Percentiles rank a stretch among this genome's conserved stretches.
phyloP scores from a whole-genome alignment of 2,329 filamentous ascomycete species.

The Magnaporthiopsis incrustans region DNA sequence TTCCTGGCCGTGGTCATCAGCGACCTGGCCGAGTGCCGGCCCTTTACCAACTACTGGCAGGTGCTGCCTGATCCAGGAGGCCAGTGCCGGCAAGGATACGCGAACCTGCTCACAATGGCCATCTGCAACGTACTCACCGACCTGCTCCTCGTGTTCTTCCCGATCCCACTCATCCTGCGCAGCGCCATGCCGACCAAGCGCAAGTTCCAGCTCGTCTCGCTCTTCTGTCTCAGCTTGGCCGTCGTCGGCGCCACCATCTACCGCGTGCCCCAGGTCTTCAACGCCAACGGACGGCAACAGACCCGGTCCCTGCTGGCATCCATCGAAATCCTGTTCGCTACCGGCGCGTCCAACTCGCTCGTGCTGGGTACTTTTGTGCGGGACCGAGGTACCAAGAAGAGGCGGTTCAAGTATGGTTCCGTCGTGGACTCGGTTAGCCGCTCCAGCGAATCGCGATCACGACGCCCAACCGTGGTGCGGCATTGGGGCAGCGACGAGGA shows the following conservation, averaged over 20 bases:
- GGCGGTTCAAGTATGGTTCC: slow-evolving; percentile 65
- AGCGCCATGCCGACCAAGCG: slow-evolving; percentile 70
- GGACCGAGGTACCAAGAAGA: slow-evolving; percentile 84
- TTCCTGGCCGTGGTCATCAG: slow-evolving; percentile 75
- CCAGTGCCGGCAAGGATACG: slow-evolving; percentile 77
- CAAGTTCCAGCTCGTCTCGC: slow-evolving; percentile 68
- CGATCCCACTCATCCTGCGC: slow-evolving; percentile 76
- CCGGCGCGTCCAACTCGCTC: slow-evolving; percentile 77
- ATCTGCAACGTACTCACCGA: slow-evolving; percentile 83
- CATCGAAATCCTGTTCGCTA: slow-evolving; percentile 81
- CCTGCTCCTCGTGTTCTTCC: slow-evolving; percentile 77
- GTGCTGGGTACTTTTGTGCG: slow-evolving; percentile 89
- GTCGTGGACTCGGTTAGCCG: slow-evolving; percentile 55
- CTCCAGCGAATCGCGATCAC: slow-evolving; percentile 26
- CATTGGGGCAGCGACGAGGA: slow-evolving; percentile 90
- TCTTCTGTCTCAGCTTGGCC: slow-evolving; percentile 79
- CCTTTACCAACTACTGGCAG: slow-evolving; percentile 69
- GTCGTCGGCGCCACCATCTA: slow-evolving; percentile 75
- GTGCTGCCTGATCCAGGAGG: slow-evolving; percentile 79
- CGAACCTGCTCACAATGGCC: slow-evolving; percentile 85
- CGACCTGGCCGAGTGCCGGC: slow-evolving; percentile 75
- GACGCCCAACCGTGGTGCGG: slow-evolving; percentile 45
- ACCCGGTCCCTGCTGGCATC: slow-evolving; percentile 85
- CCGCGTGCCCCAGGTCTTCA: slow-evolving; percentile 71
- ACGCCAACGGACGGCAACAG: slow-evolving; percentile 65